Base-by-base conservation (phyloP, 768 basidiomycete genomes). In the Tephrocybe sp. region DNA sequence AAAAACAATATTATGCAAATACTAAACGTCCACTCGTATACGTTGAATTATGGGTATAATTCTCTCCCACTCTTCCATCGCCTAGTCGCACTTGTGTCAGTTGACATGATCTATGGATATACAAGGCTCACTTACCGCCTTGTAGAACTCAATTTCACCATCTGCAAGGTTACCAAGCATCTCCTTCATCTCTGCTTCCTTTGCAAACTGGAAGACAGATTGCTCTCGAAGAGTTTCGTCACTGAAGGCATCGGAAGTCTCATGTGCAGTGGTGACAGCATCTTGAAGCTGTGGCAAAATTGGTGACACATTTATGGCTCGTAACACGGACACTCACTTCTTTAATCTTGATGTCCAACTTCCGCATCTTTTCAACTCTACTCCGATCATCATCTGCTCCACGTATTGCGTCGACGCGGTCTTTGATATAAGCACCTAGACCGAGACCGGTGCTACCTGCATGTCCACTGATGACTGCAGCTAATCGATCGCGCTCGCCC, bases 51-150 rank as follows among this genome's bases (percentile, higher is more conserved):
- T 74, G 58, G 93, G 90, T 77, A 94, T 92, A 63, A 94, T 88
- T 68, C 88, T 77, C 47, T 97, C 94, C 94, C 93, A 97, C 66
- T 97, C 94, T 58, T 97, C 92, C 89, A 95, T 94, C 47, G 91
- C 84, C 87, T 92, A 40, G 45, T 42, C 21, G 40, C 53, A 30
- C 40, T 19, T 22, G 23, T 47, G 41, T 44, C 34, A 13, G 38
- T 40, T 31, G 31, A 33, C n/a, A 18, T 11, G 42, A 23, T n/a
- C 31, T 10, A n/a, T 24, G 24, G 53, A 46, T 40, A 51, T 49
- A 24, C 41, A 52, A 64, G 86, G 5, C 23, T 18, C n/a, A 59
- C 54, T 11, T 42, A 59, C 91, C 57, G 87, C 79, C 69, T 88
- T 88, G 65, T 97, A 91, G 66, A 97, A 91, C 64, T 94, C 93